Base-by-base conservation (phyloP, 805 yeast genomes). In the Blastobotrys parvus region DNA sequence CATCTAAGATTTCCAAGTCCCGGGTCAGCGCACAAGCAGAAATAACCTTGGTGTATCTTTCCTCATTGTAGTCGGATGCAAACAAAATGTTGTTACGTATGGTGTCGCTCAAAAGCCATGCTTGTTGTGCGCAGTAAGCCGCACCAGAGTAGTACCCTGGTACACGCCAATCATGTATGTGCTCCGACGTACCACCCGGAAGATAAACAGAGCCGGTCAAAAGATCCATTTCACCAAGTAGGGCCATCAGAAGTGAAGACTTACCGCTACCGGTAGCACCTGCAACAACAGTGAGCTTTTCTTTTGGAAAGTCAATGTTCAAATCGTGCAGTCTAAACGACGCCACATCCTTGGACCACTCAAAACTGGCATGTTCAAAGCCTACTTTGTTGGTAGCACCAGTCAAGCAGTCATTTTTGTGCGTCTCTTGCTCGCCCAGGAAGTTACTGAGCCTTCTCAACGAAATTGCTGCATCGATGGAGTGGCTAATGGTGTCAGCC, bases 181-280 rank as follows among this genome's bases (percentile, higher is more conserved):
- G 72, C 19, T 92, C 85, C 10, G 11, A 15, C 15, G 16, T n/a
- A 36, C 71, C 70, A 44, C 90, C 89, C 2, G 94, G 94, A 35
- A 86, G 70, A 54, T 71, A 77, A 15, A 85, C 80, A 34, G 71
- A 68, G 57, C 95, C 96, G 6, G 38, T 34, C 22, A 55, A 25
- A 18, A 50, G 39, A 0, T 64, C 60, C 94, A 87, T 86, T 66
- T 87, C 95, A 58, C 95, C 95, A 38, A 88, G 69, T 39, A 87
- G 68, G 4, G 94, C 95, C 69, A 85, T 70, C 43, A 87, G 69
- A 48, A 88, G 62, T 0, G 95, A 86, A 3, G 92, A 80, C 60
- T 87, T 88, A 64, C 95, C 95, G 1, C 94, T 64, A 45, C 95
- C 95, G n/a, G 95, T 87, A 10, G 92, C 79, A 22, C 95, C 95